These are phyloP conservation scores for Acarospora socialis DNA, from an alignment of 2,329 filamentous ascomycete species.

Conservation along the genomic window DNA sequence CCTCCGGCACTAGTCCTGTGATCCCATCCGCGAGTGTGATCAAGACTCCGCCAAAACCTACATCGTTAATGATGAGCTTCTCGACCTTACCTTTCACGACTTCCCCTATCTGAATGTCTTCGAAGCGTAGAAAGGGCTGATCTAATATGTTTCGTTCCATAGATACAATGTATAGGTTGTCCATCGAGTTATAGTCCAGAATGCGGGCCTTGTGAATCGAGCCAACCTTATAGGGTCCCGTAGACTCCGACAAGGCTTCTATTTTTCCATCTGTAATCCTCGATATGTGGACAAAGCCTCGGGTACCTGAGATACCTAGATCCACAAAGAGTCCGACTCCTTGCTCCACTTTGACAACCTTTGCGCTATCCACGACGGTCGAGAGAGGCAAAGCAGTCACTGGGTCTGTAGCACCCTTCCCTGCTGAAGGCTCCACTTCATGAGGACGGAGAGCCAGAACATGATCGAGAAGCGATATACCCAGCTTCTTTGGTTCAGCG, in stretches of 20 bases:
- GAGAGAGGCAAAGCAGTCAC: conserved; percentile 54
- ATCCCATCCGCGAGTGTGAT: conserved; percentile 77
- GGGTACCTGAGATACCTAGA: conserved; percentile 50
- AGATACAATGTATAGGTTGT: conserved; percentile 74
- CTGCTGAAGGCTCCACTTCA: conserved; percentile 24
- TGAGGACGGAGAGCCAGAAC: conserved; percentile 46
- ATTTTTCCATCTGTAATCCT: conserved; percentile 80
- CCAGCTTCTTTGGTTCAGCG: conserved; percentile 66
- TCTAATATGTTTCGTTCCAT: conserved; percentile 70
- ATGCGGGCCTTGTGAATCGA: conserved; percentile 70
- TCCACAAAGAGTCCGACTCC: conserved; percentile 71
- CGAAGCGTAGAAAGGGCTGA: conserved; percentile 78
- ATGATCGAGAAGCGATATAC: conserved; percentile 79
- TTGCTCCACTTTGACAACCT: conserved; percentile 63
- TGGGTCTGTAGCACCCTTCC: conserved; percentile 36
- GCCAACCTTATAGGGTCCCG: conserved; percentile 63
- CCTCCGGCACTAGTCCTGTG: conserved; percentile 72
- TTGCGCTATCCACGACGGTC: conserved; percentile 61
- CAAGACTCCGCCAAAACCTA: conserved; percentile 68
- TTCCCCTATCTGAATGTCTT: conserved; percentile 72
- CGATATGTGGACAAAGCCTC: conserved; percentile 92
- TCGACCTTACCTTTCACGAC: conserved; percentile 73
- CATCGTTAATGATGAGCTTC: conserved; percentile 63
- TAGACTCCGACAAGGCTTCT: conserved; percentile 62
- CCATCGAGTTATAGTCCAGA: conserved; percentile 72